These are phyloP conservation scores for Paraleonurus japonicus DNA, from an alignment of 257 asterid species.

Conservation along the genomic window DNA sequence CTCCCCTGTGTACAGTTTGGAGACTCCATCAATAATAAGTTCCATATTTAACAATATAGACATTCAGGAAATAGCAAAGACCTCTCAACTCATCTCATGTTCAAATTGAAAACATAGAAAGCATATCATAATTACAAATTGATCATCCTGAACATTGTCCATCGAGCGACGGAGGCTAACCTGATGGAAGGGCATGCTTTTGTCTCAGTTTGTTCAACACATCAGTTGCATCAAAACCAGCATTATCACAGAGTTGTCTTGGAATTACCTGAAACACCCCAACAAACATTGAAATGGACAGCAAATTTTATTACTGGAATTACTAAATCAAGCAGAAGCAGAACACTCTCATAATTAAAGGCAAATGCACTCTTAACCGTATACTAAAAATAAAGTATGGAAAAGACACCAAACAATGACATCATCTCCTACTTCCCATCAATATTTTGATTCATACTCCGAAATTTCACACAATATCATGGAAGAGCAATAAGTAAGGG, in stretches of 20 bases:
- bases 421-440: not conserved
- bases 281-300: not conserved
- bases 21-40: slow-evolving; percentile 7
- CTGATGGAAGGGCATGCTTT: slow-evolving; percentile 90
- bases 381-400: not conserved
- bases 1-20: slow-evolving; percentile 38
- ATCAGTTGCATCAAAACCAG: slow-evolving; percentile 90
- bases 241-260: slow-evolving; percentile 52
- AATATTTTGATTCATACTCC: not conserved
- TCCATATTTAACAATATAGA: not conserved
- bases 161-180: slow-evolving; percentile 50
- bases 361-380: slow-evolving; percentile 5
- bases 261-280: slow-evolving; percentile 39
- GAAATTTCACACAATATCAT: not conserved
- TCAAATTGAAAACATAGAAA: not conserved
- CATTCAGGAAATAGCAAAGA: not conserved
- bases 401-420: slow-evolving; percentile 1
- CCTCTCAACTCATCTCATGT: not conserved
- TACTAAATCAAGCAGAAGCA: slow-evolving; percentile 2
- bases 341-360: not conserved
- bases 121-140: too few relatives aligned
- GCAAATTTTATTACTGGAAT: not conserved
- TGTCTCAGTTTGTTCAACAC: slow-evolving; percentile 94
- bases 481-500: not conserved
- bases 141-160: too few relatives aligned